phyloP scores from a whole-genome alignment of 2,329 filamentous ascomycete species.

The Aspergillus novoparasiticus region DNA sequence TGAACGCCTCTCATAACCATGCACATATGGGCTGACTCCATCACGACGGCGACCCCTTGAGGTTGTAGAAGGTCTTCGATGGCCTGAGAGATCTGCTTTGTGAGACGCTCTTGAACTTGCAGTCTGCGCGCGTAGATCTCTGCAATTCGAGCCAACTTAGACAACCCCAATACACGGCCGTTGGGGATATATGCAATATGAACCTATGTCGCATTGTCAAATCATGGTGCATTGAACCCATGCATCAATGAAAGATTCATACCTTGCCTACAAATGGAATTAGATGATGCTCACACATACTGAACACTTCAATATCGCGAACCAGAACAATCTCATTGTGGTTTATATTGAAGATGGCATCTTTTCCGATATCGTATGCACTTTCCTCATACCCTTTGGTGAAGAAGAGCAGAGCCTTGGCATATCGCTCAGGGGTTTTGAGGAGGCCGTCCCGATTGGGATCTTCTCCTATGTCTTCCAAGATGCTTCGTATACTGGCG shows the following conservation, averaged over 20 bases:
- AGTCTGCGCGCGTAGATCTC: conserved; percentile 90
- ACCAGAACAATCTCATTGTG: conserved; percentile 95
- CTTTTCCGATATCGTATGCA: conserved; percentile 81
- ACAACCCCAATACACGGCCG: conserved; percentile 84
- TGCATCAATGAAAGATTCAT: conserved; percentile 18
- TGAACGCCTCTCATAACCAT: conserved; percentile 97
- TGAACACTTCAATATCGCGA: conserved; percentile 91
- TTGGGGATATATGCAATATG: conserved; percentile 94
- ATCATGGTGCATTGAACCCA: neutral
- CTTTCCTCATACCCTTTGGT: conserved; percentile 94
- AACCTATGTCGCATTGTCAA: conserved; percentile 62
- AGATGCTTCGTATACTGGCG: conserved; percentile 31
- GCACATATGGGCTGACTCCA: conserved; percentile 91
- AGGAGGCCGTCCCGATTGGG: conserved; percentile 61
- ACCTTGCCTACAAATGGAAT: conserved; percentile 93
- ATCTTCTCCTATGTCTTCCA: conserved; percentile 65
- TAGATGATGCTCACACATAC: conserved; percentile 89
- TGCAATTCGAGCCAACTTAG: conserved; percentile 87
- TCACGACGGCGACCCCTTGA: conserved; percentile 89
- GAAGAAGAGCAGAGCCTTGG: conserved; percentile 88
- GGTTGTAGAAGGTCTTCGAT: conserved; percentile 87
- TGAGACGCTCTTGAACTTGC: conserved; percentile 91
- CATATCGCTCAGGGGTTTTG: conserved; percentile 75
- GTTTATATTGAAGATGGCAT: conserved; percentile 87
- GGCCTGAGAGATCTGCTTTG: conserved; percentile 90